A percentile compares a stretch with the other conserved stretches of the same genome.
phyloP scores from a whole-genome alignment of 2,329 filamentous ascomycete genomes.

The Pseudocercospora pini-densiflorae region DNA sequence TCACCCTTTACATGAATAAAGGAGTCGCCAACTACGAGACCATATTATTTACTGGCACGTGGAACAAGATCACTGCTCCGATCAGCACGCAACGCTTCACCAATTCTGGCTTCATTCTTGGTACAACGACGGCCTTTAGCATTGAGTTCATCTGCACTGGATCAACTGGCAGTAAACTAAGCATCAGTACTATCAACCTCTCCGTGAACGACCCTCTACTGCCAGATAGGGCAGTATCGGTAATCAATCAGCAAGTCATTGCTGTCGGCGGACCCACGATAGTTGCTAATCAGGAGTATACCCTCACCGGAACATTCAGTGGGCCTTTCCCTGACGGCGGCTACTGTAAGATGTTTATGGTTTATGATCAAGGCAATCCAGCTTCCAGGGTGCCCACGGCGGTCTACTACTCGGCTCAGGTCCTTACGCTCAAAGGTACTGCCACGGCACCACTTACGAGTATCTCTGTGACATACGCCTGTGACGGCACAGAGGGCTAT shows the following conservation, averaged over 20 bases:
- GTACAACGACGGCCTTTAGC: background rate
- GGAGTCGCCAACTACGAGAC: too few relatives aligned
- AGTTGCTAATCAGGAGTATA: background rate
- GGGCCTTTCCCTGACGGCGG: background rate
- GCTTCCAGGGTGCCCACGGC: background rate
- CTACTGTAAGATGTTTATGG: background rate
- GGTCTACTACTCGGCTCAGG: background rate
- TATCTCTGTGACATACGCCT: background rate
- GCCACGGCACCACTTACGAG: background rate
- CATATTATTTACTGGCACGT: background rate
- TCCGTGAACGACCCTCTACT: background rate
- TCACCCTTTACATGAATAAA: background rate
- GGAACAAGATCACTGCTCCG: background rate
- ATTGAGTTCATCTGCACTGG: slow-evolving; percentile 3
- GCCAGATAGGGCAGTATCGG: background rate
- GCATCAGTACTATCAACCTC: background rate
- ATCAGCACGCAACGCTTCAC: background rate
- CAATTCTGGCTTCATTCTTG: background rate
- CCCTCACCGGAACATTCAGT: background rate
- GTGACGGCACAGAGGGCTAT: background rate
- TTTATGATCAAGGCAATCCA: background rate
- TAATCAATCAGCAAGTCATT: background rate
- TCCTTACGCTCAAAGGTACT: background rate
- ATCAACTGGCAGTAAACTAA: background rate
- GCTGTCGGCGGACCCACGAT: background rate